Evolutionary conservation across 345 rosid genomes (phyloP), one percentile per base, ranked within the genome.

Genomic region (Euphorbia pulcherrima): DNA sequence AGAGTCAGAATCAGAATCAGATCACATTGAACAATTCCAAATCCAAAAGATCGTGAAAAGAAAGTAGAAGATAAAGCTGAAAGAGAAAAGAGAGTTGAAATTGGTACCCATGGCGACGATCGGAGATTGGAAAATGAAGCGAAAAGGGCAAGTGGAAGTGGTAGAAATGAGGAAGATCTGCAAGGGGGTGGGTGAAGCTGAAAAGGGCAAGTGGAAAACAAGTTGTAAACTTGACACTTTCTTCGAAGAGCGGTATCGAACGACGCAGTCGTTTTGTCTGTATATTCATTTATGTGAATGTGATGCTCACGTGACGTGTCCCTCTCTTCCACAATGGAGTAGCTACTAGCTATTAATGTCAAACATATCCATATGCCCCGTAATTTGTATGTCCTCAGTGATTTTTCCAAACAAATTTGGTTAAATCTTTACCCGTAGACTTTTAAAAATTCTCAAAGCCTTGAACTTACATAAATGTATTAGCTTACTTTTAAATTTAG

Each of bases 91-190:
- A 3, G 10, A 14, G 17, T 2, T 20, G 55, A 13, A n/a, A 3
- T 23, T 30, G 17, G 39, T 65, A 72, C 75, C 70, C 70, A 72
- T 65, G 39, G 18, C 23, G 27, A 40, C 20, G 62, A 55, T 52
- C 60, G 23, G 74, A 17, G 61, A 51, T 30, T 8, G 20, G 3
- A 10, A 58, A 58, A 16, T 6, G 24, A 41, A 1, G 29, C 37
- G 16, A 10, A 55, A 16, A 39, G 4, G 51, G 11, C 29, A 13
- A n/a, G 29, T 11, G 1, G 65, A 39, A 40, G 2, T 6, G 54
- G 56, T 46, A 24, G 58, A 26, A 4, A 12, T 6, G 39, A 12
- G 62, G 26, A 29, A 68, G 64, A 68, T 44, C 55, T 28, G 29
- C 13, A 6, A 33, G 12, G 60, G 23, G 12, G 60, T 9, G 63